Conservation (phyloP, 208 protist species). For the Acanthamoeba triangularis region DNA sequence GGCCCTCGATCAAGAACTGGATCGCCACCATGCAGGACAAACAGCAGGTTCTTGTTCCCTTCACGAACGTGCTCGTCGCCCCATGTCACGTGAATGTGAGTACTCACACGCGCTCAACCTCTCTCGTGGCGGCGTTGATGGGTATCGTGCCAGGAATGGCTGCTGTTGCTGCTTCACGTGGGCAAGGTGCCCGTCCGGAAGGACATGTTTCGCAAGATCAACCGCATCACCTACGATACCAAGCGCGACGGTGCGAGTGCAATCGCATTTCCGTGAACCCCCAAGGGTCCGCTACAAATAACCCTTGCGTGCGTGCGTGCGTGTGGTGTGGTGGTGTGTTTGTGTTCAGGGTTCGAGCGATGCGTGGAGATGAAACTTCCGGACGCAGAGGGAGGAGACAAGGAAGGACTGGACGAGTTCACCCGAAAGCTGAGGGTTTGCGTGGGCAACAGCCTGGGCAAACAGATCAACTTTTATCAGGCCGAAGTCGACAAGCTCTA, state of each 20-base stretch:
- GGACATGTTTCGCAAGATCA: conserved; percentile 54
- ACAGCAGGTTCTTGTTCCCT: not conserved
- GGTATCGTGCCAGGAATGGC: not conserved
- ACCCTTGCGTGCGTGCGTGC: no score
- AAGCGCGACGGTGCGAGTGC: not conserved
- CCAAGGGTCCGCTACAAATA: no score
- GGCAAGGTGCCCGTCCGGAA: not conserved
- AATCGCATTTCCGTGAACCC: not conserved
- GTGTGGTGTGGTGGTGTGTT: not conserved
- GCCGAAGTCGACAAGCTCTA: conserved; percentile 61
- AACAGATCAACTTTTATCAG: conserved; percentile 53
- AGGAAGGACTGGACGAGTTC: conserved; percentile 58
- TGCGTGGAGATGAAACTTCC: conserved; percentile 57
- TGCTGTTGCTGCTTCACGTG: conserved; percentile 58
- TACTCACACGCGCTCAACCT: not conserved
- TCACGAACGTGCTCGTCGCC: not conserved
- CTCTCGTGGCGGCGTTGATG: not conserved
- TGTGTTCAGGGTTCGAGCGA: conserved; percentile 4
- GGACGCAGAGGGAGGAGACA: not conserved
- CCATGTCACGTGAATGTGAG: not conserved
- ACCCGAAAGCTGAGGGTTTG: conserved; percentile 19
- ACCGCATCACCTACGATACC: conserved; percentile 12
- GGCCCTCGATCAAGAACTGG: conserved; percentile 49
- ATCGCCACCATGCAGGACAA: conserved; percentile 37
- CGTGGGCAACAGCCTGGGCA: not conserved